Evolutionary conservation across 2,329 filamentous ascomycete genomes (phyloP).

Genomic region (Drechmeria coniospora): DNA sequence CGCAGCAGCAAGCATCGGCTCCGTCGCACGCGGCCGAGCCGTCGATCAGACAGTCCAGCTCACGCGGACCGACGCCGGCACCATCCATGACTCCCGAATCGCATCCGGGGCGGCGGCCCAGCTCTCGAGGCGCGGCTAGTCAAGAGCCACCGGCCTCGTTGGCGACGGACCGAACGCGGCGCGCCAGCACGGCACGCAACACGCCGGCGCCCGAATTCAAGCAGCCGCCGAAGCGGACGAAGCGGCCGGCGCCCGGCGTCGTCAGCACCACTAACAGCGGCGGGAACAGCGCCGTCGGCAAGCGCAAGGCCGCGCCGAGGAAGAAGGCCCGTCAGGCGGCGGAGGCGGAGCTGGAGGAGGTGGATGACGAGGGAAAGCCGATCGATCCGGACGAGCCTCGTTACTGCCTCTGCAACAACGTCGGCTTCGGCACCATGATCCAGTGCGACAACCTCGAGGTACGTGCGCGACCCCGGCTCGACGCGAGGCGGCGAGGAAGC

Average conservation of each 20-base stretch:
- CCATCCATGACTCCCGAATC: constrained; percentile 20
- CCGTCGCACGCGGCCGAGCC: constrained; percentile 4
- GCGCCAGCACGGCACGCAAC: constrained; percentile 40
- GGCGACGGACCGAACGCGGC: constrained; percentile 36
- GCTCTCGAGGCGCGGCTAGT: constrained; percentile 34
- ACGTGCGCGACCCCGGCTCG: constrained; percentile 20
- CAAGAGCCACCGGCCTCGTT: constrained; percentile 33
- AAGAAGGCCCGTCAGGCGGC: too few species aligned
- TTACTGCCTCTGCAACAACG: constrained; percentile 66
- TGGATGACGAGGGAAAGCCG: constrained; percentile 51
- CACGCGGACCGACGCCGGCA: constrained; percentile 19
- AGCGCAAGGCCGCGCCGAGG: constrained; percentile 51
- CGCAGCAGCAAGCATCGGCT: constrained; percentile 16
- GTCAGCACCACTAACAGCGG: constrained; percentile 48
- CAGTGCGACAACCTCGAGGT: constrained; percentile 66
- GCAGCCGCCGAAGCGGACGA: constrained; percentile 40
- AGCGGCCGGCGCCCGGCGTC: constrained; percentile 56
- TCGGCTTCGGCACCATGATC: constrained; percentile 75
- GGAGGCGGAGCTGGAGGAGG: constrained; percentile 37
- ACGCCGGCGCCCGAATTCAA: constrained; percentile 36
- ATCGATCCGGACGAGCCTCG: constrained; percentile 62
- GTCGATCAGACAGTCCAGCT: constrained; percentile 15
- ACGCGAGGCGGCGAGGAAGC: background rate
- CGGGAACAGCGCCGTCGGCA: constrained; percentile 53
- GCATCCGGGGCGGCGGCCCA: constrained; percentile 25